Conservation (phyloP, 805 yeast species). For the Monosporozyma servazzii region DNA sequence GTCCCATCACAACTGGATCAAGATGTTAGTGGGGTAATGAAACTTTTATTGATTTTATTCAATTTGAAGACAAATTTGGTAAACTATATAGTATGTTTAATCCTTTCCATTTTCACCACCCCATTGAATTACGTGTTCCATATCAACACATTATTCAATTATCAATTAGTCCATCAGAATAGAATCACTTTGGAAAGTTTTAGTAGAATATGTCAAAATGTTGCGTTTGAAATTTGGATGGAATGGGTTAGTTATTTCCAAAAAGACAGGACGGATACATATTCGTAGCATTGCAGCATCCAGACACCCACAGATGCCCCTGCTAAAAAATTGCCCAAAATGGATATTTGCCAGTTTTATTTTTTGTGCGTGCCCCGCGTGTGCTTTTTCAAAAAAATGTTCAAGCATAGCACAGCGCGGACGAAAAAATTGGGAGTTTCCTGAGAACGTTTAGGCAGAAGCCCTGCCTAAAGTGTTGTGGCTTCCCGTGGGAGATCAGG, state of each 20-base stretch:
- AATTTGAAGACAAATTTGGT: neutral
- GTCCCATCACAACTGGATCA: neutral
- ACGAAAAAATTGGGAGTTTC: too few relatives aligned
- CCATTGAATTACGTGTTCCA: neutral
- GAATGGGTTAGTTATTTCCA: neutral
- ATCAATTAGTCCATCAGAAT: neutral
- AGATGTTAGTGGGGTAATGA: neutral
- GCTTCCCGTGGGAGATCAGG: too few relatives aligned
- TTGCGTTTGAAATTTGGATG: neutral
- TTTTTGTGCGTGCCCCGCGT: too few relatives aligned
- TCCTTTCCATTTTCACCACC: neutral
- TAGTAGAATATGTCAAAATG: neutral
- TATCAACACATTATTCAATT: constrained; percentile 1
- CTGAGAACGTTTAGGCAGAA: too few relatives aligned
- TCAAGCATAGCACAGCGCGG: too few relatives aligned
- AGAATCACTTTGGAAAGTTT: neutral
- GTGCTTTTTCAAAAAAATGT: too few relatives aligned
- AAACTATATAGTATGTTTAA: neutral
- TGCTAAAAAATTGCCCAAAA: too few relatives aligned
- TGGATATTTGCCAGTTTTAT: too few relatives aligned
- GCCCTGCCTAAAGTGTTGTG: too few relatives aligned
- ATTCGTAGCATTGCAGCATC: neutral
- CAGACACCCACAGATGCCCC: too few relatives aligned
- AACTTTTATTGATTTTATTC: neutral
- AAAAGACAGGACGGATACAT: neutral